Evolutionary conservation across 495 filamentous ascomycete species (phyloP).

Genomic region (Hyaloscypha finlandica): DNA sequence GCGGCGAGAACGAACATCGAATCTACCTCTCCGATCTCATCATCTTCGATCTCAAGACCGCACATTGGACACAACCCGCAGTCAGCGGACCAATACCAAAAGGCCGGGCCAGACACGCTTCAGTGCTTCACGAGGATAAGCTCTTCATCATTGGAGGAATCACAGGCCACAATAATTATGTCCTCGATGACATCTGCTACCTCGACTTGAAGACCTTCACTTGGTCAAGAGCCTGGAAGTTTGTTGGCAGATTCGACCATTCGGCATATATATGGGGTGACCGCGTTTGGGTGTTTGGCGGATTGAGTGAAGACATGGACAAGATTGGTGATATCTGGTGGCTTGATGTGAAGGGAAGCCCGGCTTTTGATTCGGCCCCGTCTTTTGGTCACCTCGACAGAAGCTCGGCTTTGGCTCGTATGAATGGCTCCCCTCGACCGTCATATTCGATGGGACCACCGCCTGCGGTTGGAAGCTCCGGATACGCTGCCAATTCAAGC

Average conservation of each 20-base stretch:
- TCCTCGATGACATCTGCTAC: slow-evolving; percentile 93
- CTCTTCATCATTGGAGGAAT: slow-evolving; percentile 92
- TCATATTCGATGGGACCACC: slow-evolving; percentile 34
- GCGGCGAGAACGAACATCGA: slow-evolving; percentile 95
- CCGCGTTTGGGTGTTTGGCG: slow-evolving; percentile 96
- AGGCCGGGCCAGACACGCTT: slow-evolving; percentile 88
- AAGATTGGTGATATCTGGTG: slow-evolving; percentile 94
- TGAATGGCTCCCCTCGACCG: slow-evolving; percentile 40
- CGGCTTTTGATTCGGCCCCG: slow-evolving; percentile 74
- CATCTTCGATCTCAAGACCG: slow-evolving; percentile 90
- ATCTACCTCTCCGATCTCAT: slow-evolving; percentile 95
- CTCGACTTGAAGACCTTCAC: slow-evolving; percentile 96
- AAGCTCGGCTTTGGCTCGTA: slow-evolving; percentile 33
- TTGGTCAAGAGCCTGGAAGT: slow-evolving; percentile 95
- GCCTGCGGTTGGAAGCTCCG: slow-evolving; percentile 58
- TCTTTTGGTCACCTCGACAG: slow-evolving; percentile 67
- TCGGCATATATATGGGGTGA: slow-evolving; percentile 89
- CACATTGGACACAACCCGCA: slow-evolving; percentile 90
- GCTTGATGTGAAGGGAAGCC: slow-evolving; percentile 89
- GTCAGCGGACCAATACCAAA: slow-evolving; percentile 80
- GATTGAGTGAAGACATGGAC: slow-evolving; percentile 92
- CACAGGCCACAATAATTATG: slow-evolving; percentile 81
- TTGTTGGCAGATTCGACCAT: slow-evolving; percentile 92
- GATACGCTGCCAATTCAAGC: slow-evolving; percentile 87
- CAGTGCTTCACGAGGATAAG: slow-evolving; percentile 94